A percentile compares a stretch with the other conserved stretches of the same genome.
Conservation (phyloP, 257 asterid genomes). For the Ilex asprella region DNA sequence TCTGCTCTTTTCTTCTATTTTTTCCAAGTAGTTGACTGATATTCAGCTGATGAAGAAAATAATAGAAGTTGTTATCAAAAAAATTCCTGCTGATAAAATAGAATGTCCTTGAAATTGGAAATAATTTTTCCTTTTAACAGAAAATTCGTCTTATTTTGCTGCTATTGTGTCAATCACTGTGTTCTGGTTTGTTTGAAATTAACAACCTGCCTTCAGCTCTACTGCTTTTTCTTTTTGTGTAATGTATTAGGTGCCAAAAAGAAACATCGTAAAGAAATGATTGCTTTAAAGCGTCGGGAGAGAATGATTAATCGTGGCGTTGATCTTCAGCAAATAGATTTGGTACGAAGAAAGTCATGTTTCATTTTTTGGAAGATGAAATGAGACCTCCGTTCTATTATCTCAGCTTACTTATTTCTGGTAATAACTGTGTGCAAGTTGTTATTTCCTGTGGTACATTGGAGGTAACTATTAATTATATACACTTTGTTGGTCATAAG, state of each 20-base stretch:
- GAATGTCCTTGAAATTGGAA: too few species aligned
- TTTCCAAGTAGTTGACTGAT: too few species aligned
- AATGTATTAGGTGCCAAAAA: slow-evolving; percentile 66
- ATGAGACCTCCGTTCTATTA: neutral
- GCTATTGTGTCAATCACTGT: slow-evolving; percentile 5
- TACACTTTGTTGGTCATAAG: too few species aligned
- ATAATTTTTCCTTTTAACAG: too few species aligned
- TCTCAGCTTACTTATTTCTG: too few species aligned
- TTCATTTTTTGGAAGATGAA: slow-evolving; percentile 1
- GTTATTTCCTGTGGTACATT: too few species aligned
- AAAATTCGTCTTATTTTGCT: neutral
- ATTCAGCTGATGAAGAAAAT: too few species aligned
- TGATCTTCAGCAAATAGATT: slow-evolving; percentile 78
- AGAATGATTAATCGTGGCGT: slow-evolving; percentile 83
- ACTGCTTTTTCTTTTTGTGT: slow-evolving; percentile 12
- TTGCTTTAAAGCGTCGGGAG: slow-evolving; percentile 77
- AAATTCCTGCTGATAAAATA: too few species aligned
- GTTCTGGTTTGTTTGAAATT: slow-evolving; percentile 2
- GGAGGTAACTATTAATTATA: too few species aligned
- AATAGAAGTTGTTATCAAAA: too few species aligned
- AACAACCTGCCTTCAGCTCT: slow-evolving; percentile 17
- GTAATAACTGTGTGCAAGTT: too few species aligned
- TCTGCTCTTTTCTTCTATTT: neutral
- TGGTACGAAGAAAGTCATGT: slow-evolving; percentile 32
- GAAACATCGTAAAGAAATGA: slow-evolving; percentile 77